Base-by-base conservation (phyloP, 2,329 filamentous ascomycete genomes). In the Fusarium newnesense region DNA sequence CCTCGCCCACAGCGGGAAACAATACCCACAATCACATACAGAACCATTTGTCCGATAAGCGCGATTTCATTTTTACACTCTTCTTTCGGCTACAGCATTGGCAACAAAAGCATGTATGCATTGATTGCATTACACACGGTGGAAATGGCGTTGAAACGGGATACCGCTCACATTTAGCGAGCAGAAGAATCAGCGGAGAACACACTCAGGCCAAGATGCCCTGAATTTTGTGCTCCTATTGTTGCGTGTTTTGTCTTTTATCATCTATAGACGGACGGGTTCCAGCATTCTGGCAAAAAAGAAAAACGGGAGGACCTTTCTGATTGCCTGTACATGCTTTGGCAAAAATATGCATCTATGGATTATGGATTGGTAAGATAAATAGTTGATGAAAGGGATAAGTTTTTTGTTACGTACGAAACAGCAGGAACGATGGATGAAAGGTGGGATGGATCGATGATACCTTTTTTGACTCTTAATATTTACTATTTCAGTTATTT, bases 251-350 rank as follows among this genome's bases (percentile, higher is more conserved):
- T 54, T 49, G 30, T 54, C 32, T 66, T 46, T 36, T 28, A 59
- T 47, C 43, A 66, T 57, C 53, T 66, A 73, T 74, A 75, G 72
- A 74, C 68, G 71, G 71, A 74, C 68, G 71, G 71, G 52, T 60
- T 54, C 42, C 49, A 69, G 39, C 67, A 62, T 54, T 65, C 39
- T 61, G 59, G 59, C 52, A 50, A 64, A 69, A 58, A 60, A 44
- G 19, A 64, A 44, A 28, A 68, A 44, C n/a, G 47, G 42, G 53
- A 21, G 47, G 42, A 24, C 39, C 37, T 50, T 42, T 66, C 57
- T 39, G 24, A 39, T 62, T 53, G 36, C 53, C 37, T 30, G 43
- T 59, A 52, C 50, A 46, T 49, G 56, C 60, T 43, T 58, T 43
- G 71, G 56, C 60, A 56, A 37, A 40, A 65, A 18, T 37, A 50